A percentile compares a stretch with the other conserved stretches of the same genome.
These are phyloP conservation scores for Nitzschia sp. DNA, from an alignment of 108 stramenopile species.

Conservation along the genomic window DNA sequence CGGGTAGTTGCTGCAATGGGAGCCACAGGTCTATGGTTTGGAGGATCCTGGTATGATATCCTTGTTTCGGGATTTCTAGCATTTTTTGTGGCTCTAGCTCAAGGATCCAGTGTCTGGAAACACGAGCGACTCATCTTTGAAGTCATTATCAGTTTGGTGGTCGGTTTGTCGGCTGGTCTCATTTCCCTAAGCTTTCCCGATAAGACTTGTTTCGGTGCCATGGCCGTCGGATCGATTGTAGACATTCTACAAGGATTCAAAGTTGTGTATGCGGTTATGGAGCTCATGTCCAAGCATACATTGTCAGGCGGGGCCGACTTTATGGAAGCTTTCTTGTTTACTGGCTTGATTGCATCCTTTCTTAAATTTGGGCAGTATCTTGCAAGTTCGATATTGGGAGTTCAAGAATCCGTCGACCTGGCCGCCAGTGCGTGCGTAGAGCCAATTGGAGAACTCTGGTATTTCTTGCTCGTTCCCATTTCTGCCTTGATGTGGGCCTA, in stretches of 20 bases:
- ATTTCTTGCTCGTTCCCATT: conserved; percentile 15
- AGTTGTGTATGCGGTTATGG: conserved; percentile 37
- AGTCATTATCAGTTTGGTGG: conserved; percentile 26
- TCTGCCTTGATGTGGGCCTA: conserved; percentile 25
- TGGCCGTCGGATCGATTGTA: conserved; percentile 28
- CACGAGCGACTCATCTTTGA: conserved; percentile 35
- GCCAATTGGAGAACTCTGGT: conserved; percentile 18
- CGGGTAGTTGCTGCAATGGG: conserved; percentile 20
- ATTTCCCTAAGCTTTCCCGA: conserved; percentile 19
- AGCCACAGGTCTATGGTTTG: conserved; percentile 31
- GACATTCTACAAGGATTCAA: conserved; percentile 41
- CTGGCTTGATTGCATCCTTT: conserved; percentile 38
- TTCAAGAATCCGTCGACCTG: not conserved
- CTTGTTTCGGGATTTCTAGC: conserved; percentile 25
- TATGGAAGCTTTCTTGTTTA: conserved; percentile 38
- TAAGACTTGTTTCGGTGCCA: conserved; percentile 32
- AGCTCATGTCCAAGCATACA: conserved; percentile 38
- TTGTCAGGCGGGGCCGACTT: conserved; percentile 33
- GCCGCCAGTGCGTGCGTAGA: not conserved
- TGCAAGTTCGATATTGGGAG: conserved; percentile 23
- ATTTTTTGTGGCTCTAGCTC: conserved; percentile 24
- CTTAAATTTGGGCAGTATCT: conserved; percentile 23
- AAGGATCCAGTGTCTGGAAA: conserved; percentile 11
- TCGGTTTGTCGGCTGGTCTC: conserved; percentile 30
- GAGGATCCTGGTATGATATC: conserved; percentile 32